Conservation (phyloP, 2,329 filamentous ascomycete species). For the Diaporthe eres region DNA sequence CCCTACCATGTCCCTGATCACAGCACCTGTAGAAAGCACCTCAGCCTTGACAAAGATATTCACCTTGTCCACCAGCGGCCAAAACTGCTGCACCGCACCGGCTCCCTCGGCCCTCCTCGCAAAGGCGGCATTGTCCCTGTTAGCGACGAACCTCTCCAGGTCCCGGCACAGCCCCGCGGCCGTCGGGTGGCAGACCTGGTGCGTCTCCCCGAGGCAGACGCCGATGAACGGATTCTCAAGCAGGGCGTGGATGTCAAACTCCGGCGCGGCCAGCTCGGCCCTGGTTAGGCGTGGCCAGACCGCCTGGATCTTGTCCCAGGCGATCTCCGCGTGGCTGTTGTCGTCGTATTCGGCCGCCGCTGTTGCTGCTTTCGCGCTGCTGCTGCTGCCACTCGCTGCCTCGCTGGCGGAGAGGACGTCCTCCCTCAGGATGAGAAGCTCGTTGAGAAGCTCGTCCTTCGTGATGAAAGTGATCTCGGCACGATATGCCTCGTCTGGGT, state of each 20-base stretch:
- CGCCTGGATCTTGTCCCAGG: slow-evolving; percentile 10
- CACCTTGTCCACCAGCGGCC: slow-evolving; percentile 15
- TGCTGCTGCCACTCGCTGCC: background rate
- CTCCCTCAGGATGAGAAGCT: slow-evolving; percentile 59
- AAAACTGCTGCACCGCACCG: background rate
- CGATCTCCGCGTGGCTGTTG: background rate
- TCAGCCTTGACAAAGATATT: slow-evolving; percentile 18
- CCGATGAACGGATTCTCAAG: background rate
- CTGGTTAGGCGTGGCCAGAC: background rate
- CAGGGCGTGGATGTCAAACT: background rate
- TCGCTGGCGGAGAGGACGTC: background rate
- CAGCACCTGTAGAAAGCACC: slow-evolving; percentile 11
- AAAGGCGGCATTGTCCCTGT: slow-evolving; percentile 2
- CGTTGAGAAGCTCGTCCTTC: slow-evolving; percentile 64
- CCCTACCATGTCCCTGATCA: slow-evolving; percentile 3
- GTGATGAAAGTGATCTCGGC: slow-evolving; percentile 72
- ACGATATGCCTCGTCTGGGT: slow-evolving; percentile 49
- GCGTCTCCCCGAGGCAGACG: background rate
- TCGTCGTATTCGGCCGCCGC: background rate
- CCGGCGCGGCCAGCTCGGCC: background rate
- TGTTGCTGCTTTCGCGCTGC: too few species aligned
- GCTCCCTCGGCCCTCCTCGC: background rate
- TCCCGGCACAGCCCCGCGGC: background rate
- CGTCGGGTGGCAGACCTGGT: background rate
- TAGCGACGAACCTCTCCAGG: background rate